Conservation (phyloP, 352 stramenopile genomes). For the Globisporangium rhizosaccharum region DNA sequence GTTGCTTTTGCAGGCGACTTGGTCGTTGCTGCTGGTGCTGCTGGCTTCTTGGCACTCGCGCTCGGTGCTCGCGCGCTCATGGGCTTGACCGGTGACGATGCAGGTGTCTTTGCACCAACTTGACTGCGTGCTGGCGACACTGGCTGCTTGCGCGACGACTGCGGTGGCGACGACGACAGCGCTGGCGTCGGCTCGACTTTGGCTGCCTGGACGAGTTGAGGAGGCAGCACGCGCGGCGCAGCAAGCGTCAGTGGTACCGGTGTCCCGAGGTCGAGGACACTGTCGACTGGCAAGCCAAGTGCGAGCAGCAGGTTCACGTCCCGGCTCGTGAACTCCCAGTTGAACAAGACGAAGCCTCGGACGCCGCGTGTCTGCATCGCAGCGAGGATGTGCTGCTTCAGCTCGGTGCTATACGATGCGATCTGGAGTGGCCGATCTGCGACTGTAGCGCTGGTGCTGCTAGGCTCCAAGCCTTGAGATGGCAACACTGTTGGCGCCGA, state of each 20-base stretch:
- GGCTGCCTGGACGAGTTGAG: not conserved
- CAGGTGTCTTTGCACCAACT: conserved; percentile 1
- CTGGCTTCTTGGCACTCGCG: not conserved
- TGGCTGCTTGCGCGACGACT: not conserved
- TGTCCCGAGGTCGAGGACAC: conserved; percentile 47
- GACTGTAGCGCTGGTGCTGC: not conserved
- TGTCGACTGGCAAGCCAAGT: conserved; percentile 42
- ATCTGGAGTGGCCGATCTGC: conserved; percentile 10
- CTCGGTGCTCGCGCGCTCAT: not conserved
- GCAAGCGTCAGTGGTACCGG: conserved; percentile 1
- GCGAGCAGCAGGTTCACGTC: conserved; percentile 46
- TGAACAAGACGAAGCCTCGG: conserved; percentile 51
- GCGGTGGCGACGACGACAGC: not conserved
- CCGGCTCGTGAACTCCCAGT: conserved; percentile 37
- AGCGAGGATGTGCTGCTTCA: conserved; percentile 13
- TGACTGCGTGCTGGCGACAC: not conserved
- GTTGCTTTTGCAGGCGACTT: conserved; percentile 4
- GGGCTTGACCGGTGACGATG: conserved; percentile 7
- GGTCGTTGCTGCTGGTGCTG: not conserved
- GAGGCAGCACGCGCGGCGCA: not conserved
- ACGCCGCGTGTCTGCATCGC: conserved; percentile 15
- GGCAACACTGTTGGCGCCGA: not conserved
- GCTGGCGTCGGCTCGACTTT: not conserved
- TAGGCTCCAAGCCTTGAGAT: no score
- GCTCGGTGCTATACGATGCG: conserved; percentile 13